Conservation (phyloP, 2,329 filamentous ascomycete species). For the Fusarium sp. region DNA sequence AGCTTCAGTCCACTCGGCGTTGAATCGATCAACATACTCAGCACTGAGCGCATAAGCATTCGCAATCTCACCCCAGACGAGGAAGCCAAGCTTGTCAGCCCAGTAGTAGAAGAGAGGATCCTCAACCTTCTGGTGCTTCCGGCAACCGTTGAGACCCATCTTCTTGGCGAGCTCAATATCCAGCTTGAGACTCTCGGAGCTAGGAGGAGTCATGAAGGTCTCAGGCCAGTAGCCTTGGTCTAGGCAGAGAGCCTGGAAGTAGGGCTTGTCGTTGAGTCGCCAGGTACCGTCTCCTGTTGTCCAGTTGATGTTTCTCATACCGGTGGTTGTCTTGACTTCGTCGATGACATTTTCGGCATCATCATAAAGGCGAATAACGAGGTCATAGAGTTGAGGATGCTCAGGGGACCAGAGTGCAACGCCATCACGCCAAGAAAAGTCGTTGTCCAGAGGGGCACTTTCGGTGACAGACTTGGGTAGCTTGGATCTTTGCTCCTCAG, state of each 20-base stretch:
- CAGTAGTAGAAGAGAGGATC: conserved; percentile 68
- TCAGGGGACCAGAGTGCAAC: conserved; percentile 71
- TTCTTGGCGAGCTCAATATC: conserved; percentile 65
- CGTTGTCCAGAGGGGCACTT: conserved; percentile 47
- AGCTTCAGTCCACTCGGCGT: conserved; percentile 70
- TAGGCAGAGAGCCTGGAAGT: conserved; percentile 67
- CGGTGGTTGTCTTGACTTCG: conserved; percentile 65
- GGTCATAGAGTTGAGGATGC: conserved; percentile 63
- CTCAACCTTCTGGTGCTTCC: conserved; percentile 72
- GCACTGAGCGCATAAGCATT: conserved; percentile 70
- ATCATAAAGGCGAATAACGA: conserved; percentile 62
- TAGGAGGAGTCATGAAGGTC: conserved; percentile 67
- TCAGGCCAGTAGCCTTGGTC: conserved; percentile 72
- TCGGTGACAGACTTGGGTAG: conserved; percentile 49
- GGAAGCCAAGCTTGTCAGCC: conserved; percentile 67
- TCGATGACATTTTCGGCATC: conserved; percentile 55
- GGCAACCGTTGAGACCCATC: conserved; percentile 71
- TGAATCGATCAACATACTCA: conserved; percentile 66
- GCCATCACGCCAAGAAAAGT: conserved; percentile 58
- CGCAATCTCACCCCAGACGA: conserved; percentile 72
- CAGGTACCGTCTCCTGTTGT: conserved; percentile 64
- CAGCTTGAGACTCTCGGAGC: conserved; percentile 51
- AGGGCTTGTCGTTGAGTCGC: conserved; percentile 64
- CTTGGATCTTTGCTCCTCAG: conserved; percentile 49
- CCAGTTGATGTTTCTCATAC: conserved; percentile 69